Base-by-base conservation (phyloP, 768 basidiomycete species). In the Suillus subalutaceus region DNA sequence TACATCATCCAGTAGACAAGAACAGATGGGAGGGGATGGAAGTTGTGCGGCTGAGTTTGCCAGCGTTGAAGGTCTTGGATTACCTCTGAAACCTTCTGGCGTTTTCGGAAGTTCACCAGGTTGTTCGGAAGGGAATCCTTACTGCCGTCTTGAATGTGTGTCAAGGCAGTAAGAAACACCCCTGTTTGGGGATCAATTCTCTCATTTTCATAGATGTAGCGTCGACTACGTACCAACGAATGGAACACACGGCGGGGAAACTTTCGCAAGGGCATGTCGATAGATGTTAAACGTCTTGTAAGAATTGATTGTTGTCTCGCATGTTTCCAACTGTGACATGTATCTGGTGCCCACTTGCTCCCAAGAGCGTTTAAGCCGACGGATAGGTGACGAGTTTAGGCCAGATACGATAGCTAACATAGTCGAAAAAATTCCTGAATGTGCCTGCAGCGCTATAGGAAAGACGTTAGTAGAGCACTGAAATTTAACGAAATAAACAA, bases 211-310 rank as follows among this genome's bases (percentile, higher is more conserved):
- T 15, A 50, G 46, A 38, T 58, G 32, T 43, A 32, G 20, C 32
- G 30, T 38, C 41, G 18, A 40, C 13, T 37, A 72, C 85, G 38
- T 71, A 89, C 89, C 90, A 18, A 91, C 80, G 77, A 91, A 91
- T 4, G 90, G 90, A 10, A 91, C 86, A 64, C 89, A 90, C 48
- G 90, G 90, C 12, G 88, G 86, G 23, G 83, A 80, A 23, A 88
- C 82, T 20, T 77, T 79, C 48, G 86, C 84, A 56, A 91, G 75
- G 32, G 82, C 79, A 53, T 80, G 75, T 62, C 86, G 84, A 75
- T 89, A 90, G 62, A 82, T 86, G 65, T 85, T 84, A 78, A 89
- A 91, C 69, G 90, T 91, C 76, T 86, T 88, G 72, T 85, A 86
- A 40, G 88, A 85, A 70, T 88, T 84, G 70, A 91, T 82, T 50